These are phyloP conservation scores for Ophiostoma himal-ulmi DNA, from an alignment of 2,329 filamentous ascomycete species.

Conservation along the genomic window DNA sequence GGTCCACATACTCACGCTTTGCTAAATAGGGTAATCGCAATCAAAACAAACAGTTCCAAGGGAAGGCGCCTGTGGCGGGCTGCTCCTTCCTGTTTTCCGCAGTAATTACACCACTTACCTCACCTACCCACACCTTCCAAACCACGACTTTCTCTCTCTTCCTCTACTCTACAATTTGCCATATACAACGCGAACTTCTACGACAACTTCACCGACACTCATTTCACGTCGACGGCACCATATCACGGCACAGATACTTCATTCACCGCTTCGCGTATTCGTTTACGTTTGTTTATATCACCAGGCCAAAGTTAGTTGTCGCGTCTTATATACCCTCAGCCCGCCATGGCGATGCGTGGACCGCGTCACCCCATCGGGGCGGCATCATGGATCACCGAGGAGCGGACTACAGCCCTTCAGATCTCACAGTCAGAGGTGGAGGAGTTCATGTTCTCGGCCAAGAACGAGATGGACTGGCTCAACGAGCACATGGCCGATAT, in stretches of 20 bases:
- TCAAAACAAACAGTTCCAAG: conserved; percentile 27
- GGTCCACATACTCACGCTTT: conserved; percentile 17
- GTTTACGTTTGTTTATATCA: neutral
- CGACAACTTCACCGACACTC: neutral
- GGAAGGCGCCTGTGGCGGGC: neutral
- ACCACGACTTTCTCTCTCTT: conserved; percentile 5
- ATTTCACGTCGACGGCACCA: neutral
- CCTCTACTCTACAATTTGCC: neutral
- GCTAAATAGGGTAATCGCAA: conserved; percentile 25
- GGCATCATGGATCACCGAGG: conserved; percentile 75
- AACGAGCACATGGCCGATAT: conserved; percentile 98
- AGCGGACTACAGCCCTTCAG: conserved; percentile 70
- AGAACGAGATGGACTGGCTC: conserved; percentile 94
- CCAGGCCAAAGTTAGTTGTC: neutral
- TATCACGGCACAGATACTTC: neutral
- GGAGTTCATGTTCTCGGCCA: conserved; percentile 85
- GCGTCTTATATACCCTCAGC: conserved; percentile 10
- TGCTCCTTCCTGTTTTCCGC: conserved; percentile 14
- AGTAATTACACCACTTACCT: conserved; percentile 12
- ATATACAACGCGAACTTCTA: neutral
- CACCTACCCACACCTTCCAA: conserved; percentile 5
- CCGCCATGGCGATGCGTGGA: conserved; percentile 43
- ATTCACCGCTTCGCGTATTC: neutral
- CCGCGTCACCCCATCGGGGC: conserved; percentile 70
- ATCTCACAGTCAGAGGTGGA: conserved; percentile 78